Evolutionary conservation across 169 alveolate genomes (phyloP).

Genomic region (Plasmodium knowlesi): DNA sequence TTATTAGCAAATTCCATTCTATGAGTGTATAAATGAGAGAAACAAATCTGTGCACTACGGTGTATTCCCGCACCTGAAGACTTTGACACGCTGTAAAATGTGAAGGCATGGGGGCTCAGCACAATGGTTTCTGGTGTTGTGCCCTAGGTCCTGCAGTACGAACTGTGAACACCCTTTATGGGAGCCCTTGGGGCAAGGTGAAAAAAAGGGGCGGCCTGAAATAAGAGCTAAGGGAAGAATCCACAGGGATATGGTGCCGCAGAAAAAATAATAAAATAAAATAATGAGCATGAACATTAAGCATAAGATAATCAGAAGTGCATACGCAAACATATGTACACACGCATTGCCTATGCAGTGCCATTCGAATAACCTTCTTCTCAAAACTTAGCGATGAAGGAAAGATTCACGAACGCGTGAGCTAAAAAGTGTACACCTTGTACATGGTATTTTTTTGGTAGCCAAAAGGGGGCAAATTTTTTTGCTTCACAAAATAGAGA

Average conservation of each 20-base stretch:
- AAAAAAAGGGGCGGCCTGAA: neutral
- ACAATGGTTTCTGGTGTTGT: neutral
- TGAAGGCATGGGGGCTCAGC: neutral
- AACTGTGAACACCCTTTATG: no score
- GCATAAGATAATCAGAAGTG: neutral
- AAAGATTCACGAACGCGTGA: neutral
- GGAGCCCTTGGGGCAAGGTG: neutral
- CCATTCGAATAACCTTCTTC: neutral
- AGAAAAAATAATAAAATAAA: neutral
- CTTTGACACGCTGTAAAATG: neutral
- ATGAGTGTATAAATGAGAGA: neutral
- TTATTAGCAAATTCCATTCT: neutral
- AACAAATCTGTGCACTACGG: neutral
- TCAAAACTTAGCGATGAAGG: neutral
- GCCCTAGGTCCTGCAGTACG: neutral
- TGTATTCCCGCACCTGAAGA: neutral
- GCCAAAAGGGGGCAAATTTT: neutral
- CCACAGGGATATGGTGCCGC: neutral
- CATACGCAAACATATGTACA: neutral
- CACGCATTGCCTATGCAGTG: neutral
- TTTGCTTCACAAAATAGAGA: neutral
- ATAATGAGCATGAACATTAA: neutral
- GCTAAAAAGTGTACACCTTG: neutral
- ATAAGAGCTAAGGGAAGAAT: neutral
- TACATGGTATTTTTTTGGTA: neutral